Evolutionary conservation across 805 yeast species (phyloP).

Genomic region (Teunomyces aglyptinius): DNA sequence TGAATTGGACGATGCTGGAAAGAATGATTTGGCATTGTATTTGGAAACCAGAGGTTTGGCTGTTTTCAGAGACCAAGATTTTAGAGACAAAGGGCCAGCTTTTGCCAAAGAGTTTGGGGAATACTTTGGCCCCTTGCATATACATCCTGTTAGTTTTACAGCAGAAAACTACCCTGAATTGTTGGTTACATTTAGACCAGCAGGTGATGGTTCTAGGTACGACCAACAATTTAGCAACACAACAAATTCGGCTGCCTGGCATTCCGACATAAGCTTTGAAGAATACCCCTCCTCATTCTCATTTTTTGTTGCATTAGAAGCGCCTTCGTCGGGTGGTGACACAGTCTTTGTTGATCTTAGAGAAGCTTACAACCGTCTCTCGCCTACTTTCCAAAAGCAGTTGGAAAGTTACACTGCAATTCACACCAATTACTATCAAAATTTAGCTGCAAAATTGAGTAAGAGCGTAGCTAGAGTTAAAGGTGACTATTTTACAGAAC

Average conservation of each 20-base stretch:
- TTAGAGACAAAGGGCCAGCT: conserved; percentile 24
- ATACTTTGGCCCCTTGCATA: conserved; percentile 27
- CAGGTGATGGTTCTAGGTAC: conserved; percentile 18
- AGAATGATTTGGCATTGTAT: conserved; percentile 25
- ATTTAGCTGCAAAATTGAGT: conserved; percentile 13
- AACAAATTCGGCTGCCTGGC: conserved; percentile 17
- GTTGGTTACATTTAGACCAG: conserved; percentile 21
- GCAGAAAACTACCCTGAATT: conserved; percentile 23
- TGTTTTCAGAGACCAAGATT: conserved; percentile 25
- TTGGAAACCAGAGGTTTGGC: conserved; percentile 25
- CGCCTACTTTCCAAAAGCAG: conserved; percentile 20
- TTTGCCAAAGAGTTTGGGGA: conserved; percentile 20
- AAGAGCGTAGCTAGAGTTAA: conserved; percentile 17
- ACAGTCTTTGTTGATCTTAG: conserved; percentile 25
- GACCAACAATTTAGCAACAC: conserved; percentile 13
- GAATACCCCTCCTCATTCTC: conserved; percentile 25
- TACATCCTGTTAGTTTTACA: conserved; percentile 22
- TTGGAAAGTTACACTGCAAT: conserved; percentile 22
- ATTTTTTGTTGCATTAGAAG: conserved; percentile 24
- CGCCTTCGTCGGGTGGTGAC: conserved; percentile 27
- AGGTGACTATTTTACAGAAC: conserved; percentile 21
- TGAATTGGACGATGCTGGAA: conserved; percentile 23
- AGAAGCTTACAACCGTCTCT: conserved; percentile 25
- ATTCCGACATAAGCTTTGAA: conserved; percentile 25
- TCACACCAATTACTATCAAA: conserved; percentile 23